Base-by-base conservation (phyloP, 2,329 filamentous ascomycete genomes). In the Trichoderma gracile region DNA sequence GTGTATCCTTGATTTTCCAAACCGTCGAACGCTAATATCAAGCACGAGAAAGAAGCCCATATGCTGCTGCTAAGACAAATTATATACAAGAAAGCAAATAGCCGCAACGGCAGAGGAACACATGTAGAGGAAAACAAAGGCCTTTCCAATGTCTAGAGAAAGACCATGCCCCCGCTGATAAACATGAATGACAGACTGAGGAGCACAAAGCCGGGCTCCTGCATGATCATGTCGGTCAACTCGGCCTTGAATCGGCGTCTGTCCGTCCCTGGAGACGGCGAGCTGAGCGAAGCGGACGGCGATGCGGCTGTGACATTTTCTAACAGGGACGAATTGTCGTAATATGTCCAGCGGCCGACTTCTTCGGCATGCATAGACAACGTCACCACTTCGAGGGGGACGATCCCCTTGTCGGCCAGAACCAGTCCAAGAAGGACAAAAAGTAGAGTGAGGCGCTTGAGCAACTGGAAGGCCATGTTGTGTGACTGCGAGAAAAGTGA, bases 281-380 rank as follows among this genome's bases (percentile, higher is more conserved):
- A 25, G 17, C 43, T 38, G 27, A 10, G n/a, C 2, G 23, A 19
- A 14, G 33, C 10, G 8, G 47, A 50, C 40, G 63, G 46, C n/a
- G 63, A 43, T 23, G 47, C n/a, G n/a, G 10, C 25, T 21, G 40
- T 57, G 5, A 23, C 19, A 46, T 63, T 63, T 25, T 14, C 33
- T 38, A 27, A 14, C 68, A n/a, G 73, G 79, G 9, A 75, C 80
- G 71, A 71, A 82, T 25, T 84, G 79, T 78, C 81, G 82, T 67
- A 76, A 81, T 73, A 77, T 82, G 65, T 76, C 78, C 8, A 62
- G 72, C 8, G 30, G 46, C 38, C 46, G 12, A 38, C 21, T n/a
- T 43, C 17, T 19, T 40, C 21, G 15, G 23, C 25, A n/a, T 60
- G 57, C n/a, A 50, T 21, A 5, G 49, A n/a, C 9, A 50, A 30